Percentiles rank a stretch among this genome's conserved stretches.
phyloP scores from a whole-genome alignment of 2,329 filamentous ascomycete species.

The Didymella exigua region DNA sequence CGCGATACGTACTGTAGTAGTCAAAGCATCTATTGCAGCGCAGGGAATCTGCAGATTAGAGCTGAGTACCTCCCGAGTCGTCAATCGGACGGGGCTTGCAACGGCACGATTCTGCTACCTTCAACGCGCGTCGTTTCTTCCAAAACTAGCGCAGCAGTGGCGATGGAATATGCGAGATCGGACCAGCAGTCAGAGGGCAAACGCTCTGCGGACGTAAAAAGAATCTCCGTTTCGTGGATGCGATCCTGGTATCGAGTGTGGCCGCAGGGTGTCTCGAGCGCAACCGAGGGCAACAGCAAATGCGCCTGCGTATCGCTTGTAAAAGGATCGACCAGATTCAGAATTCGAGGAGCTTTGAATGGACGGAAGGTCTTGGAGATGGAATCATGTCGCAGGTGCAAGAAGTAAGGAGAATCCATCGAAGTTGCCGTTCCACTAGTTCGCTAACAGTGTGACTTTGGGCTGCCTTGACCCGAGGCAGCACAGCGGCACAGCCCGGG shows the following conservation, averaged over 20 bases:
- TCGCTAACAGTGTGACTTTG: background rate
- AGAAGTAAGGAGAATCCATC: background rate
- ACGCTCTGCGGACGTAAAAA: background rate
- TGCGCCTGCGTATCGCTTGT: background rate
- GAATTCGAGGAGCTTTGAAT: background rate
- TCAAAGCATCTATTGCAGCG: background rate
- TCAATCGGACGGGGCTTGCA: background rate
- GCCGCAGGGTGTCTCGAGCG: background rate
- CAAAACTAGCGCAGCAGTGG: background rate
- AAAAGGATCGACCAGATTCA: background rate
- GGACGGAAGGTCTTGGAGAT: background rate
- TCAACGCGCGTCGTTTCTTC: background rate
- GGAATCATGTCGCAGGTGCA: background rate
- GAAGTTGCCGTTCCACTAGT: background rate
- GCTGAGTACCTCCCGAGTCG: background rate
- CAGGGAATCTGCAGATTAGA: background rate
- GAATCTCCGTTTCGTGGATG: background rate
- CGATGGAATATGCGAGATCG: background rate
- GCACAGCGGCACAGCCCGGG: background rate
- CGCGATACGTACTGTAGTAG: background rate
- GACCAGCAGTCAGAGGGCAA: background rate
- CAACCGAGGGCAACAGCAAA: background rate
- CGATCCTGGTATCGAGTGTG: background rate
- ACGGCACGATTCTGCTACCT: background rate
- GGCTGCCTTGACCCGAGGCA: background rate